Evolutionary conservation across 1,139 yeast genomes (phyloP).

Genomic region (Saccharomyces uvarum): DNA sequence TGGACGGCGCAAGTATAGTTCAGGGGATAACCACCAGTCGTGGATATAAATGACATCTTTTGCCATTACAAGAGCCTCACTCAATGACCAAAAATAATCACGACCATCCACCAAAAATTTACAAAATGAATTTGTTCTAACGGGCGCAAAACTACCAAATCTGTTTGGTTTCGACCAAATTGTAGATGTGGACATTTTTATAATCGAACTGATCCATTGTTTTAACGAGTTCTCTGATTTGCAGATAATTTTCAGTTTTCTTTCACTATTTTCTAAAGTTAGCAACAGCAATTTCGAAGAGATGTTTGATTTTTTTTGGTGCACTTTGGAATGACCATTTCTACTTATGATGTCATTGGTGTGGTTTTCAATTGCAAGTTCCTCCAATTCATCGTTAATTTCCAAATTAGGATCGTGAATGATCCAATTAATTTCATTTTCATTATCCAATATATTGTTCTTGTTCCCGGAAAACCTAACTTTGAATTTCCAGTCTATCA

Average conservation of each 20-base stretch:
- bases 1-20: conserved; percentile 83
- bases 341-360: neutral
- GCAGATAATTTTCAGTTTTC: conserved; percentile 69
- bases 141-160: conserved; percentile 88
- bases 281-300: conserved; percentile 40
- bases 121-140: conserved; percentile 75
- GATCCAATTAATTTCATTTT: conserved; percentile 19
- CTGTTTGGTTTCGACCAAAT: conserved; percentile 69
- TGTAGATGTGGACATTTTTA: conserved; percentile 58
- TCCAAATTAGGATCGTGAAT: neutral
- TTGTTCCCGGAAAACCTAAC: conserved; percentile 44
- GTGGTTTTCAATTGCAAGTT: neutral
- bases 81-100: conserved; percentile 94
- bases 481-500: conserved; percentile 67
- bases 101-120: conserved; percentile 97
- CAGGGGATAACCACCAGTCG: conserved; percentile 99
- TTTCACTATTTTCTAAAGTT: conserved; percentile 69
- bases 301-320: conserved; percentile 17
- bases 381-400: neutral
- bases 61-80: conserved; percentile 89
- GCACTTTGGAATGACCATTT: neutral
- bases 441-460: conserved; percentile 21
- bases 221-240: conserved; percentile 62
- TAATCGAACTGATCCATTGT: conserved; percentile 71
- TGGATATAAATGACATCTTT: conserved; percentile 89